Base-by-base conservation (phyloP, 345 rosid genomes). In the Hibiscus trionum region DNA sequence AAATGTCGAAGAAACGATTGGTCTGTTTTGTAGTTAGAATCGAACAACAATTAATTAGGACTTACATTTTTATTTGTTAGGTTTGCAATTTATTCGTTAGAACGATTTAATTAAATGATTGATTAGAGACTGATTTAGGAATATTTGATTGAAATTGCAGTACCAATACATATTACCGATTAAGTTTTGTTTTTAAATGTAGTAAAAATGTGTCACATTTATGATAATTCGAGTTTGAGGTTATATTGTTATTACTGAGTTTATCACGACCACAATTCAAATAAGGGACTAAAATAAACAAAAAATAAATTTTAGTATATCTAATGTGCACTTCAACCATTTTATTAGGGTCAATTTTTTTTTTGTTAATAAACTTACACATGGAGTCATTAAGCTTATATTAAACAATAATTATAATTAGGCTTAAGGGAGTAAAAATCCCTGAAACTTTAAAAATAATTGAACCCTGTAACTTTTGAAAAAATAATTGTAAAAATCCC, bases 131-230 rank as follows among this genome's bases (percentile, higher is more conserved):
- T 73, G 9, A 69, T 53, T 46, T 49, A 3, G 66, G 76, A 47
- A 47, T 55, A 55, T 27, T 75, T 17, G 63, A 19, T 56, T 46
- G 65, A 39, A 72, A 82, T 73, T 88, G 87, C 93, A 94, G 97
- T 96, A 91, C 79, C 97, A 94, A 69, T 94, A 94, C 62, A 94
- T 94, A 72, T 73, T 94, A 81, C 65, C 60, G 19, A 24, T 7
- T 5, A 21, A 66, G 11, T 33, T 62, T 44, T 77, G 11, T 68
- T 67, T n/a, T 33, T 37, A 62, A 52, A n/a, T 21, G 24, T 21
- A 21, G 24, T 21, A 21, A 21, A 21, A 21, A 21, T 0, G 24
- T 21, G 24, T 21, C 1, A 21, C 24, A 21, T 21, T 21, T 21
- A 21, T 21, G 58, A 61, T 4, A 16, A 31, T 4, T 4, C 6